Percentiles rank a stretch among this genome's conserved stretches.
Evolutionary conservation across 768 basidiomycete genomes (phyloP).

Genomic region (Trametes cinnabarina): DNA sequence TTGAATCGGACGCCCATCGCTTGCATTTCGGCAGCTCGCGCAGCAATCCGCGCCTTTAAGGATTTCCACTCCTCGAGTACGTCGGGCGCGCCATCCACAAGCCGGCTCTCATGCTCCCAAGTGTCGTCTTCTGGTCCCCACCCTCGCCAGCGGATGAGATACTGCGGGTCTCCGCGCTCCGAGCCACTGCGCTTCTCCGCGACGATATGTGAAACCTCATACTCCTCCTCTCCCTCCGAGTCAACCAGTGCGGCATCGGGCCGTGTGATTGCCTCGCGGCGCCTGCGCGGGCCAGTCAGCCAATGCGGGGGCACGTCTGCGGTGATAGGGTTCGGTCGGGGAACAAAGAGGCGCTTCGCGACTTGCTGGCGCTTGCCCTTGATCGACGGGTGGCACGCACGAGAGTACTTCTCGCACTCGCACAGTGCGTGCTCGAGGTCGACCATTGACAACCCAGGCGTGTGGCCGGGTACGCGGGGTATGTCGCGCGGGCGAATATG

Average conservation of each 20-base stretch:
- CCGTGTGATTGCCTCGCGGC: conserved; percentile 5
- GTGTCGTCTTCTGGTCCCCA: conserved; percentile 31
- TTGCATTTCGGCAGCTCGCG: conserved; percentile 10
- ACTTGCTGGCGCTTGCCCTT: conserved; percentile 38
- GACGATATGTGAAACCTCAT: conserved; percentile 33
- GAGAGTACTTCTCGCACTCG: conserved; percentile 77
- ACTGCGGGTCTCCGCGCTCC: conserved; percentile 5
- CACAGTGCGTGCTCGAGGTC: conserved; percentile 81
- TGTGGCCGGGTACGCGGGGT: conserved; percentile 25
- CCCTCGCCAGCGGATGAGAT: conserved; percentile 31
- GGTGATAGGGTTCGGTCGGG: conserved; percentile 24
- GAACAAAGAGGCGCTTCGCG: conserved; percentile 19
- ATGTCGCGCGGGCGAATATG: conserved; percentile 32
- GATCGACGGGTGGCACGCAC: conserved; percentile 49
- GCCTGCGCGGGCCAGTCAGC: conserved; percentile 7
- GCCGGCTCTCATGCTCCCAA: conserved; percentile 21
- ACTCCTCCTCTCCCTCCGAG: conserved; percentile 23
- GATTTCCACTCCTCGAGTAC: conserved; percentile 25
- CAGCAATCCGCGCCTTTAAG: conserved; percentile 19
- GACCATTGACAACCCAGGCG: conserved; percentile 48
- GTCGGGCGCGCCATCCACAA: conserved; percentile 24
- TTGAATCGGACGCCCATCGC: conserved; percentile 9
- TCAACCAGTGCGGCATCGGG: conserved; percentile 3
- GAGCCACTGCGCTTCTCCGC: conserved; percentile 20
- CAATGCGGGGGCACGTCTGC: conserved; percentile 28